These are phyloP conservation scores for Aeminium ludgeri DNA, from an alignment of 495 filamentous ascomycete genomes.

Conservation along the genomic window DNA sequence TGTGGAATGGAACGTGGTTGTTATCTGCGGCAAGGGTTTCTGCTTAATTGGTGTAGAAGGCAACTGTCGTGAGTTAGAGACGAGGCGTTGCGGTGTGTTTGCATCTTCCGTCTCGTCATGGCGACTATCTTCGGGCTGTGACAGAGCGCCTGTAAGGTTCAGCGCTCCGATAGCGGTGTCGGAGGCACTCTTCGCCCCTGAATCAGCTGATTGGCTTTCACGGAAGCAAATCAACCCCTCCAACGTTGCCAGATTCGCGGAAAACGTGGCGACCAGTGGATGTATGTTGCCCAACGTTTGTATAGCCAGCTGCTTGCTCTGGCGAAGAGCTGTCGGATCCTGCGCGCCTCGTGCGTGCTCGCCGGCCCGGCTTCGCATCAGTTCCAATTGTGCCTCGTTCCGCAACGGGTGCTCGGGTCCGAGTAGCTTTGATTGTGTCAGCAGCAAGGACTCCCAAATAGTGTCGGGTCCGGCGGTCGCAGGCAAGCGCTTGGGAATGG, in stretches of 20 bases:
- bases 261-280: background rate
- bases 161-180: no score
- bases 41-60: background rate
- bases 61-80: background rate
- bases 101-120: no score
- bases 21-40: background rate
- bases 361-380: background rate
- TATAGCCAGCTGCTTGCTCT: background rate
- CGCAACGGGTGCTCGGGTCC: slow-evolving; percentile 6
- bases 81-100: no score
- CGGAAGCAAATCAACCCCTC: no score
- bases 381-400: background rate
- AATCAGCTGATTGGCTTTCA: no score
- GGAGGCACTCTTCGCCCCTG: no score
- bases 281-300: background rate
- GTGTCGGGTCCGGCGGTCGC: slow-evolving; percentile 1
- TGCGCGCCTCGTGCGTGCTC: background rate
- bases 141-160: no score
- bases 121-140: no score
- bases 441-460: slow-evolving; percentile 1
- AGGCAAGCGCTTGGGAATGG: background rate
- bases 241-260: background rate
- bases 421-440: background rate
- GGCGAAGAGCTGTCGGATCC: background rate
- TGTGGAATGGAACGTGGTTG: background rate